Evolutionary conservation across 163 green algal species (phyloP).

Genomic region (Picocystis sp.): DNA sequence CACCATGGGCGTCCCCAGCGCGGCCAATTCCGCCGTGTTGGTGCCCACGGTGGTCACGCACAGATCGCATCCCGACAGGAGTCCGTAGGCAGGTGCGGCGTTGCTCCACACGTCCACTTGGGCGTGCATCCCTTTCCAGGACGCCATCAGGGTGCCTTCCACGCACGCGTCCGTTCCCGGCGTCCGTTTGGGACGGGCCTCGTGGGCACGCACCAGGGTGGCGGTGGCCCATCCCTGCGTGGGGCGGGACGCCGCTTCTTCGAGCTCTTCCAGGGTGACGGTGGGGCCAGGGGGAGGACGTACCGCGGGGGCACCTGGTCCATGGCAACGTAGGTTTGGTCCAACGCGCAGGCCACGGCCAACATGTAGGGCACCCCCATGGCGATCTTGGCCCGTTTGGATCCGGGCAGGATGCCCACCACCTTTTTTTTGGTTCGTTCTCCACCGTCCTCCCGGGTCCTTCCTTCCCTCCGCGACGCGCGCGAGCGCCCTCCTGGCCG

Average conservation of each 20-base stretch:
- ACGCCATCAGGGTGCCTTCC: neutral
- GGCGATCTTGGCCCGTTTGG: constrained; percentile 7
- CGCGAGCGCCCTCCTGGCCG: constrained; percentile 9
- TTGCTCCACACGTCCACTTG: constrained; percentile 11
- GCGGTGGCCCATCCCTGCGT: too few relatives aligned
- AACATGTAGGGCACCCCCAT: constrained; percentile 7
- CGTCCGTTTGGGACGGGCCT: neutral
- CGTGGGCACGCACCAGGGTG: too few relatives aligned
- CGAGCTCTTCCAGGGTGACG: constrained; percentile 10
- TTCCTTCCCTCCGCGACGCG: constrained; percentile 15
- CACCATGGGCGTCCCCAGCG: constrained; percentile 21
- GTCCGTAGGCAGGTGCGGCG: constrained; percentile 11
- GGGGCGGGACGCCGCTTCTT: too few relatives aligned
- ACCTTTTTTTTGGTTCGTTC: constrained; percentile 1
- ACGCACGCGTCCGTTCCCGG: neutral
- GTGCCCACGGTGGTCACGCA: constrained; percentile 23
- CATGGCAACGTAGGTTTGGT: neutral
- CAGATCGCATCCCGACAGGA: constrained; percentile 14
- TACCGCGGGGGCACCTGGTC: constrained; percentile 2
- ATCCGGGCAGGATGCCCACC: constrained; percentile 5
- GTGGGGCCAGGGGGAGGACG: constrained; percentile 19
- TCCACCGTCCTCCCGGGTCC: neutral
- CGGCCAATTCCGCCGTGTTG: constrained; percentile 24
- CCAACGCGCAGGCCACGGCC: neutral
- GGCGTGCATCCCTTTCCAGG: constrained; percentile 4